Evolutionary conservation across 768 basidiomycete species (phyloP).

Genomic region (Russula compacta): DNA sequence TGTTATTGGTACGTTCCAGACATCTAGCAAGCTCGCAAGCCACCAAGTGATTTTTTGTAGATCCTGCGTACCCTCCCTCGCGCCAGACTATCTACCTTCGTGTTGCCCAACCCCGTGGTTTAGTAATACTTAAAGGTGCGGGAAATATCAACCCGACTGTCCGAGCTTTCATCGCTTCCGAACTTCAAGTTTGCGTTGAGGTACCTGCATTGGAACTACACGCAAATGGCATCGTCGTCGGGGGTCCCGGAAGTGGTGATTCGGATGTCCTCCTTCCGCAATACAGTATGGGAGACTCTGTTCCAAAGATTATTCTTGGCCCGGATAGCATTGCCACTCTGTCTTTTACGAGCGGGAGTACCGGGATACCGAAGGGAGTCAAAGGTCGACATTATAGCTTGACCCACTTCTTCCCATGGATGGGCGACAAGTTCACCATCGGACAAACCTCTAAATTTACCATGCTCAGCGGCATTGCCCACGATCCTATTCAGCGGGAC

Average conservation of each 20-base stretch:
- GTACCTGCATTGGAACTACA: conserved; percentile 81
- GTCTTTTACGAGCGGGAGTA: conserved; percentile 95
- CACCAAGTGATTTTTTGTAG: conserved; percentile 32
- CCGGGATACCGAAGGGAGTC: conserved; percentile 98
- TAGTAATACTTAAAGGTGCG: conserved; percentile 86
- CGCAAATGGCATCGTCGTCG: conserved; percentile 51
- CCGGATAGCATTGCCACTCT: conserved; percentile 92
- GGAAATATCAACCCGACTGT: conserved; percentile 74
- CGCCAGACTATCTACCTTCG: conserved; percentile 88
- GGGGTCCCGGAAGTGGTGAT: conserved; percentile 40
- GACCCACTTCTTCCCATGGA: conserved; percentile 99
- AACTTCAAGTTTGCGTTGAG: conserved; percentile 81
- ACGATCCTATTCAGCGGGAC: conserved; percentile 97
- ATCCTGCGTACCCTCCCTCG: conserved; percentile 93
- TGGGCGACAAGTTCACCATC: conserved; percentile 81
- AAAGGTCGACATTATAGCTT: conserved; percentile 89
- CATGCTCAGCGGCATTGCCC: conserved; percentile 98
- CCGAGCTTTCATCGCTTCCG: conserved; percentile 67
- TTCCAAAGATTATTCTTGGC: conserved; percentile 80
- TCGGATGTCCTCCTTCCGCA: conserved; percentile 56
- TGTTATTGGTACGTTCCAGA: conserved; percentile 68
- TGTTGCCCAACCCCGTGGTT: conserved; percentile 85
- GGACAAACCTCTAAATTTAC: conserved; percentile 76
- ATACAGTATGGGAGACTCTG: conserved; percentile 46
- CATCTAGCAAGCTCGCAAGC: not conserved